Base-by-base conservation (phyloP, 805 yeast species). In the Candida ovalis region DNA sequence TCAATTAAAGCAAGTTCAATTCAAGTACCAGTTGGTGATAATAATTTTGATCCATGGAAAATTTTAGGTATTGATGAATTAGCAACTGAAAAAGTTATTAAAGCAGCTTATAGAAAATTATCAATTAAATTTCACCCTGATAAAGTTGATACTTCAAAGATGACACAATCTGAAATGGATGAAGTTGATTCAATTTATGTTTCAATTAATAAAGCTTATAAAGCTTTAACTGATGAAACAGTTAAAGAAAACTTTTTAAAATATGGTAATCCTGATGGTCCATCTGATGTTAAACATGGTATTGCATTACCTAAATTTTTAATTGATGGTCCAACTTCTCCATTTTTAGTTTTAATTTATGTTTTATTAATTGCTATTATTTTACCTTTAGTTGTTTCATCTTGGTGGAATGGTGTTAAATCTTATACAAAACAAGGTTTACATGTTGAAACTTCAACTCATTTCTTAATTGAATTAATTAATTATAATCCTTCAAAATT, bases 181-280 rank as follows among this genome's bases (percentile, higher is more conserved):
- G 77, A 70, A 23, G 72, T 86, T 67, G 97, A 92, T 68, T 81
- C 84, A 47, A 78, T 78, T 38, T 94, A 80, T 66, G 92, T 91
- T 35, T 75, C 80, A 56, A 86, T 94, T 59, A 84, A 88, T 50
- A 87, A 88, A 68, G 99, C 99, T 23, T 90, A 95, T 70, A 87
- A 90, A 68, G 88, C 99, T 0, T 77, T 94, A 54, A 95, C 99
- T 13, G 98, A 94, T 68, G 97, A 88, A 57, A 77, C 74, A 10
- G 82, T 88, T 3, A 86, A 81, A 59, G 88, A 87, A 57, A 94
- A 94, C 64, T 90, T 79, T 66, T 72, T 84, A 59, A 83, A 80
- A 58, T 94, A 85, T 61, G 99, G 99, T 43, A 96, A 95, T 64
- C 99, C 99, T 4, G 99, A 94, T 71, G 99, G 99, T 39, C 96